Conservation (phyloP, 495 filamentous ascomycete species). For the Glarea lozoyensis region DNA sequence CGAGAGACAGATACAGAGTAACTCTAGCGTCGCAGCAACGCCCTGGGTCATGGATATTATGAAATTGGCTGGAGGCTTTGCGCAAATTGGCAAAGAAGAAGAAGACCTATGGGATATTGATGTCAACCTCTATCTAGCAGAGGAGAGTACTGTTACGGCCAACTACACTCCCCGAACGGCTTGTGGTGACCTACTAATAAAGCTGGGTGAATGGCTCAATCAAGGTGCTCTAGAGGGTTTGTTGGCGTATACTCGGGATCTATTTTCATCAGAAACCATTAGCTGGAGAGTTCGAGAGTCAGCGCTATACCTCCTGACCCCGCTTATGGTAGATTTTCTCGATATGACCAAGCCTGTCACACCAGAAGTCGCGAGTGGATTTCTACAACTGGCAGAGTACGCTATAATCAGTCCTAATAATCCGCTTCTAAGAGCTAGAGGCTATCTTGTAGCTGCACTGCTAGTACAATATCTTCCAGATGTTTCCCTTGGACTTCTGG, state of each 20-base stretch:
- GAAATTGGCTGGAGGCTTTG: constrained; percentile 71
- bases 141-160: constrained; percentile 90
- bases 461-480: constrained; percentile 51
- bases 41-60: constrained; percentile 77
- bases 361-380: constrained; percentile 55
- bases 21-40: constrained; percentile 45
- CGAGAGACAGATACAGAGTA: constrained; percentile 53
- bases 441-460: constrained; percentile 72
- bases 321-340: constrained; percentile 68
- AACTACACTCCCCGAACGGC: constrained; percentile 93
- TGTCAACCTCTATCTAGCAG: constrained; percentile 86
- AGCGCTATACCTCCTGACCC: constrained; percentile 71
- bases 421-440: constrained; percentile 69
- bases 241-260: constrained; percentile 57
- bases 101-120: constrained; percentile 95
- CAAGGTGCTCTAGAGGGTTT: constrained; percentile 62
- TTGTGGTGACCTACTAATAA: constrained; percentile 82
- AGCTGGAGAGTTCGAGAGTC: constrained; percentile 67
- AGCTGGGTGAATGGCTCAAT: constrained; percentile 84
- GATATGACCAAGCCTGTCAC: constrained; percentile 62
- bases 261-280: constrained; percentile 46
- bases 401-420: constrained; percentile 55
- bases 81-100: constrained; percentile 89
- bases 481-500: constrained; percentile 49
- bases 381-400: constrained; percentile 69